phyloP scores from a whole-genome alignment of 768 basidiomycete genomes.

The Rhizopogon vesiculosus region DNA sequence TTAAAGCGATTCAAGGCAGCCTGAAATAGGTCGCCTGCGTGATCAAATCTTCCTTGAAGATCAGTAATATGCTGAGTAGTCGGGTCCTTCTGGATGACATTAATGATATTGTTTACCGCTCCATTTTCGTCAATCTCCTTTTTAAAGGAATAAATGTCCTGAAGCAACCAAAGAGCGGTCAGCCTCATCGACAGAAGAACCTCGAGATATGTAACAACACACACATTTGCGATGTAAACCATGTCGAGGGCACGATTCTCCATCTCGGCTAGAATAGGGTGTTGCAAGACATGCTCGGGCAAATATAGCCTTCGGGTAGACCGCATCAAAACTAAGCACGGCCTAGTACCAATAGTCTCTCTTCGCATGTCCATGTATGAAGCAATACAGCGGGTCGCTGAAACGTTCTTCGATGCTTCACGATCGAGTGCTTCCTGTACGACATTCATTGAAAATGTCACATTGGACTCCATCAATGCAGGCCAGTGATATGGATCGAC shows the following conservation, averaged over 20 bases:
- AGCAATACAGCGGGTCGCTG: conserved; percentile 15
- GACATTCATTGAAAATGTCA: conserved; percentile 14
- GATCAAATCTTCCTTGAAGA: conserved; percentile 16
- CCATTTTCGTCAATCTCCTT: conserved; percentile 19
- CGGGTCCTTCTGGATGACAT: conserved; percentile 18
- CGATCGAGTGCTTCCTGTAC: conserved; percentile 24
- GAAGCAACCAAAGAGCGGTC: not conserved
- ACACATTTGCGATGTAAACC: conserved; percentile 13
- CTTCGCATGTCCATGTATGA: conserved; percentile 24
- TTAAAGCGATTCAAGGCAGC: conserved; percentile 19
- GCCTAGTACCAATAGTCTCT: conserved; percentile 23
- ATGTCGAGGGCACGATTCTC: conserved; percentile 16
- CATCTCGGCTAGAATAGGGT: conserved; percentile 21
- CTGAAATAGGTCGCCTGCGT: conserved; percentile 14
- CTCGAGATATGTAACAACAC: not conserved
- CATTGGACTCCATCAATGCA: conserved; percentile 21
- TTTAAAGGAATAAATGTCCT: conserved; percentile 22
- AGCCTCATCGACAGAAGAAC: not conserved
- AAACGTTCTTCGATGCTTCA: conserved; percentile 12
- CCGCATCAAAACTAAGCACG: conserved; percentile 3
- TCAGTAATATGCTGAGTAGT: conserved; percentile 4
- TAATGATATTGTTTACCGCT: conserved; percentile 19
- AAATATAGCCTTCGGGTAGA: conserved; percentile 22
- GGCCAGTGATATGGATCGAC: conserved; percentile 24
- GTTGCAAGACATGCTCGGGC: conserved; percentile 15